A percentile compares a stretch with the other conserved stretches of the same genome.
These are phyloP conservation scores for Lachnellula suecica DNA, from an alignment of 2,329 filamentous ascomycete genomes.

Conservation along the genomic window DNA sequence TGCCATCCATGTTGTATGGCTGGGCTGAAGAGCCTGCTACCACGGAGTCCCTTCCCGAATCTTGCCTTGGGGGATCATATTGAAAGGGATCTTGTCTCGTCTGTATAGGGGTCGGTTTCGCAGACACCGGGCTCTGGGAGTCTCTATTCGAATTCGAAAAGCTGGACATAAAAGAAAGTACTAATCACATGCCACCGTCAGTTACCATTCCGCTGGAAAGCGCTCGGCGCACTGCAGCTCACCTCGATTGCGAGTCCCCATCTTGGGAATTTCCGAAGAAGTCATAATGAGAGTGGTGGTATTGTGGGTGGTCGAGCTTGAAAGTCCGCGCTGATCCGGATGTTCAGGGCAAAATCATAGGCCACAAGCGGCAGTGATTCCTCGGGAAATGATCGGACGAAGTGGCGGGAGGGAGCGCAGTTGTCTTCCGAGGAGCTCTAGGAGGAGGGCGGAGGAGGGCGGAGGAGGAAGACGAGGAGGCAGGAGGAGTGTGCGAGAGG, in stretches of 20 bases:
- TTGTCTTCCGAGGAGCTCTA: background rate
- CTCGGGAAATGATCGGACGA: background rate
- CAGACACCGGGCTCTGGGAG: slow-evolving; percentile 31
- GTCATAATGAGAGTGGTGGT: slow-evolving; percentile 19
- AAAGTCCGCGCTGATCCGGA: slow-evolving; percentile 25
- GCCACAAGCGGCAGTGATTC: too few species aligned
- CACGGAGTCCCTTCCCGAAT: slow-evolving; percentile 28
- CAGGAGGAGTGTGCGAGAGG: too few species aligned
- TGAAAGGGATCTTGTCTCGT: slow-evolving; percentile 19
- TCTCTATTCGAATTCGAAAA: slow-evolving; percentile 61
- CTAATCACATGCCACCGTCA: slow-evolving; percentile 43
- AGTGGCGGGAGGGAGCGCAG: background rate
- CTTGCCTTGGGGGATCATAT: slow-evolving; percentile 35
- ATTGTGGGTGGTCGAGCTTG: background rate
- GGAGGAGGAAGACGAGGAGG: too few species aligned
- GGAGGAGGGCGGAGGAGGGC: background rate
- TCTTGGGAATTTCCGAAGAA: slow-evolving; percentile 21
- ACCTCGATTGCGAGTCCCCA: slow-evolving; percentile 35
- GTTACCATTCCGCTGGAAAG: slow-evolving; percentile 1
- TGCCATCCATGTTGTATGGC: slow-evolving; percentile 19
- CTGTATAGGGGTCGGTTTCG: slow-evolving; percentile 27
- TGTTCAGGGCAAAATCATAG: too few species aligned
- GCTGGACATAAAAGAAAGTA: slow-evolving; percentile 86
- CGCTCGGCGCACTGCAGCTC: slow-evolving; percentile 13
- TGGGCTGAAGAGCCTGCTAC: slow-evolving; percentile 6